Conservation (phyloP, 23 red algal genomes). For the Pyropia haitanensis region DNA sequence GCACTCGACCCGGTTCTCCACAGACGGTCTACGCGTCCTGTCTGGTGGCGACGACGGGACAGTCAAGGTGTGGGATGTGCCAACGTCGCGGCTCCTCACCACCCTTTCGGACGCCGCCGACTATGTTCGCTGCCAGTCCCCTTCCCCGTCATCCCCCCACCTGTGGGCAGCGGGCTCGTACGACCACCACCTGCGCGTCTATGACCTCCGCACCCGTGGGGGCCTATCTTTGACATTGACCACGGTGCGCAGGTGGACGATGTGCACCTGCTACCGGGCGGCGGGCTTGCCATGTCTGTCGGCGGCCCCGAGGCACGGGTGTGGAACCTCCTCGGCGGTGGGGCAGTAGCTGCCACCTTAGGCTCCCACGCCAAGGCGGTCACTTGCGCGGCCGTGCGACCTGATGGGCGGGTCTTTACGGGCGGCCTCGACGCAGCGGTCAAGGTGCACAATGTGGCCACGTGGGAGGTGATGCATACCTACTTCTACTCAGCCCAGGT, state of each 20-base stretch:
- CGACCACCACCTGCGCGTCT: conserved; percentile 71
- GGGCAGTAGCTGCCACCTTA: conserved; percentile 26
- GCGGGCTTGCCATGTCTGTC: conserved; percentile 55
- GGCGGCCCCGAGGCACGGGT: conserved; percentile 57
- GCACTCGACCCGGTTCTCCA: conserved; percentile 50
- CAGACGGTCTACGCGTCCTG: conserved; percentile 76
- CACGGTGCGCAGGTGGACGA: conserved; percentile 62
- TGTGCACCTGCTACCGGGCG: conserved; percentile 68
- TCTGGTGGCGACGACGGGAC: conserved; percentile 79
- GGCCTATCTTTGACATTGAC: conserved; percentile 40
- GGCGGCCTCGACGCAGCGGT: conserved; percentile 71
- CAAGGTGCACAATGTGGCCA: conserved; percentile 63
- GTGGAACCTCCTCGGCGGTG: conserved; percentile 77
- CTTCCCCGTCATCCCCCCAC: conserved; percentile 62
- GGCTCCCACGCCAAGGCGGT: conserved; percentile 69
- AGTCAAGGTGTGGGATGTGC: conserved; percentile 81
- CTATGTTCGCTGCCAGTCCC: conserved; percentile 71
- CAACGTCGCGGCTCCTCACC: conserved; percentile 43
- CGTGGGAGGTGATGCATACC: conserved; percentile 25
- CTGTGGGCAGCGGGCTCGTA: conserved; percentile 86
- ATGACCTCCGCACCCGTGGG: conserved; percentile 54
- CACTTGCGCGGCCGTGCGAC: conserved; percentile 29
- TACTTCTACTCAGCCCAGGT: conserved; percentile 38
- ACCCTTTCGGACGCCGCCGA: conserved; percentile 43
- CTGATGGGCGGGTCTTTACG: conserved; percentile 28